Evolutionary conservation across 2,329 filamentous ascomycete species (phyloP), one percentile per base, ranked within the genome.

Genomic region (Arthrobotrys iridis): DNA sequence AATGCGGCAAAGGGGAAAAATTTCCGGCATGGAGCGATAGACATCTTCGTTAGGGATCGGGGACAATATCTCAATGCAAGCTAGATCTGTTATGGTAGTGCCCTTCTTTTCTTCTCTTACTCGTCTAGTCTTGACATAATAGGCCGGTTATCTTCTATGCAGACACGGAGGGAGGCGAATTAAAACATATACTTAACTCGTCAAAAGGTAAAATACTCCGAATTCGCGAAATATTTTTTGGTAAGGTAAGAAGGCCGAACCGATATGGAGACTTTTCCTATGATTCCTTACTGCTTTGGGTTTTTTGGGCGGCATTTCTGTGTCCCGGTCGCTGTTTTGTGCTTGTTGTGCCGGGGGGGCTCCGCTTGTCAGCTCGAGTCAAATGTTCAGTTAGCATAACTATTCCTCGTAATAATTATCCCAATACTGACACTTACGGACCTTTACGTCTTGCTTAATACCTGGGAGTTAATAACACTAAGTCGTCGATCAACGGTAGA

Each of bases 1-100:
- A 35, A 74, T 74, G 70, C 70, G 70, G 70, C 70, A 74, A 67
- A 67, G 60, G 55, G 52, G 43, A 33, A 57, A 68, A 52, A 48
- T 64, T 73, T 65, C 68, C 68, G 68, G 68, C 68, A 59, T 66
- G 35, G 45, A 41, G 50, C 40, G 63, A 62, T 55, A 37, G 30
- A 37, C 50, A 55, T 43, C 43, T 62, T 40, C 22, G 41, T 52
- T 64, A 26, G 33, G 30, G n/a, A 70, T 30, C 28, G 41, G 52
- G 63, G 50, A 55, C 50, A 55, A 35, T 28, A 35, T 37, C 24
- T 37, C 18, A n/a, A n/a, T 55, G 35, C 15, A 3, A 24, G 18
- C 50, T 55, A 55, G 24, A 18, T 4, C 4, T 33, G 28, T 33
- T 48, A 48, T 55, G 50, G 37, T 35, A 55, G 28, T 22, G 8